These are phyloP conservation scores for Penicillium crystallinum DNA, from an alignment of 495 filamentous ascomycete species.

Conservation along the genomic window DNA sequence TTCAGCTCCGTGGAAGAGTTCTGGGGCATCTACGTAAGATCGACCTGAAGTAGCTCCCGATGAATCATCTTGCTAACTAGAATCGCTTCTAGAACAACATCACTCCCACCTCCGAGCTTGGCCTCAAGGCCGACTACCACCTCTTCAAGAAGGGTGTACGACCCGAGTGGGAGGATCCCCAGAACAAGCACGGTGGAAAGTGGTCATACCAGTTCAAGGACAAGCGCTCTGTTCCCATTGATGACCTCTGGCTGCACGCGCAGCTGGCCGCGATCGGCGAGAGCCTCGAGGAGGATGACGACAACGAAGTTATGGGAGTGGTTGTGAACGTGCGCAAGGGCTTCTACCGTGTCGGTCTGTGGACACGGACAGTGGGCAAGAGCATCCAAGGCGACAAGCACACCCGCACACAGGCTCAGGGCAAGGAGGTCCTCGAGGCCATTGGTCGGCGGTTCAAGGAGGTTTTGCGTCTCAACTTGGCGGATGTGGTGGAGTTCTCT, in stretches of 20 bases:
- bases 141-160: slow-evolving; percentile 97
- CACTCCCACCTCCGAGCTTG: slow-evolving; percentile 86
- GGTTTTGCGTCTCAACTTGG: slow-evolving; percentile 66
- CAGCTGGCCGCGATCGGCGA: slow-evolving; percentile 97
- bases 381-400: slow-evolving; percentile 68
- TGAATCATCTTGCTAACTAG: background rate
- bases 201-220: slow-evolving; percentile 98
- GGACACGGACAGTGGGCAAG: slow-evolving; percentile 90
- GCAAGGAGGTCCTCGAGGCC: slow-evolving; percentile 71
- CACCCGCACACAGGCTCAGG: slow-evolving; percentile 68
- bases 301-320: slow-evolving; percentile 97
- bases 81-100: slow-evolving; percentile 83
- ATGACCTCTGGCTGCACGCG: slow-evolving; percentile 93
- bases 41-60: background rate
- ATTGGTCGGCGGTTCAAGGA: slow-evolving; percentile 91
- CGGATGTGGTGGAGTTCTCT: slow-evolving; percentile 84
- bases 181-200: slow-evolving; percentile 99
- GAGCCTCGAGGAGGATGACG: slow-evolving; percentile 86
- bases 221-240: slow-evolving; percentile 82
- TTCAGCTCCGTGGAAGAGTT: slow-evolving; percentile 99
- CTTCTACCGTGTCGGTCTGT: slow-evolving; percentile 91
- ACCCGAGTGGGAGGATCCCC: slow-evolving; percentile 95
- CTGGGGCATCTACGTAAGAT: slow-evolving; percentile 96
- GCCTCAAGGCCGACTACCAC: slow-evolving; percentile 97
- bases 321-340: slow-evolving; percentile 98